Conservation (phyloP, 116 monocot species). For the Zostera marina region DNA sequence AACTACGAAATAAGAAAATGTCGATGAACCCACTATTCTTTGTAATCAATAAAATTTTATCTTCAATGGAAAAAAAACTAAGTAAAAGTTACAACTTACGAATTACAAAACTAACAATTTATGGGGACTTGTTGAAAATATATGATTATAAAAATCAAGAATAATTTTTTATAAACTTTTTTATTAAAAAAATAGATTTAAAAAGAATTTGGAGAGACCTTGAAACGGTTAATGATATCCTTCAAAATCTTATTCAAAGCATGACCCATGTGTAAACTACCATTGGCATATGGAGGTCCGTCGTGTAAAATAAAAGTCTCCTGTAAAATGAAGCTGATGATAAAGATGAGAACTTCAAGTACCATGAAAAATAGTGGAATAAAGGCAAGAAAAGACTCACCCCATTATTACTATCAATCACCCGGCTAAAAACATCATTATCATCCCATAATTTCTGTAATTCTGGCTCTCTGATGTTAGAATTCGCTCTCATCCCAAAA, state of each 20-base stretch:
- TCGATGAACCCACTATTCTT: too few species aligned
- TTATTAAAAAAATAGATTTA: not conserved
- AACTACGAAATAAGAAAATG: too few species aligned
- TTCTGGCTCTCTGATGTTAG: conserved; percentile 71
- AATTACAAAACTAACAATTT: not conserved
- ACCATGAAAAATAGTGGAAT: not conserved
- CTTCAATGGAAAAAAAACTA: too few species aligned
- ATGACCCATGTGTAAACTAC: conserved; percentile 91
- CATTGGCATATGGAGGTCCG: conserved; percentile 98
- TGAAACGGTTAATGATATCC: conserved; percentile 93
- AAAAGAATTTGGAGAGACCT: conserved; percentile 26
- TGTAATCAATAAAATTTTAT: too few species aligned
- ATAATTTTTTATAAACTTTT: not conserved
- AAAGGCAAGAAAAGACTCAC: conserved; percentile 20
- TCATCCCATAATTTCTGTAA: conserved; percentile 97
- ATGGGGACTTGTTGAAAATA: not conserved
- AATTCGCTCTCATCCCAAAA: conserved; percentile 90
- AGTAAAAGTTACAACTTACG: too few species aligned
- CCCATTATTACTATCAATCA: conserved; percentile 65
- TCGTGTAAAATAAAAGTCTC: conserved; percentile 82
- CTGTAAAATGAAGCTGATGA: conserved; percentile 19
- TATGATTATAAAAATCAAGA: not conserved
- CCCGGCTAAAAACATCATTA: conserved; percentile 65
- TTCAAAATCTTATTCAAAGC: conserved; percentile 98
- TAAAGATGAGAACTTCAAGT: conserved; percentile 4